Conservation (phyloP, 495 filamentous ascomycete species). For the Chaetomium fimeti region DNA sequence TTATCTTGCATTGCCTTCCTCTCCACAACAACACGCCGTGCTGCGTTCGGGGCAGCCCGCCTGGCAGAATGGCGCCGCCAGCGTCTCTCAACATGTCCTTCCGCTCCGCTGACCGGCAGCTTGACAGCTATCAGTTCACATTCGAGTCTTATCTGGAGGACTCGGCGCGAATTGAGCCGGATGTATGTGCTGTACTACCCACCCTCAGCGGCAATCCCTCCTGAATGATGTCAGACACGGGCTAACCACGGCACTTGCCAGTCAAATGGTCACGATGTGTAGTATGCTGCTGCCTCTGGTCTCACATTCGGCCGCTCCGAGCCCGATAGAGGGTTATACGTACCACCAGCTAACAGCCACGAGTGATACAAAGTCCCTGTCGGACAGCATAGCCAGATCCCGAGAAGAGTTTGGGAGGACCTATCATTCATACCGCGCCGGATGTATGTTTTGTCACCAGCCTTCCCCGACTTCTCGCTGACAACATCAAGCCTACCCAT, state of each 20-base stretch:
- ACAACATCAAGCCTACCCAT: slow-evolving; percentile 51
- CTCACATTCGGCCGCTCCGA: neutral
- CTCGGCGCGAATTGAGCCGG: slow-evolving; percentile 31
- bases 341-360: slow-evolving; percentile 8
- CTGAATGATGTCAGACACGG: neutral
- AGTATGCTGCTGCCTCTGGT: slow-evolving; percentile 19
- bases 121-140: slow-evolving; percentile 35
- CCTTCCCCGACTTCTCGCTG: neutral
- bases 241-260: neutral
- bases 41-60: neutral
- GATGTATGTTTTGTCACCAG: slow-evolving; percentile 32
- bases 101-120: slow-evolving; percentile 15
- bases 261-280: slow-evolving; percentile 22
- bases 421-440: slow-evolving; percentile 57
- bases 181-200: slow-evolving; percentile 30
- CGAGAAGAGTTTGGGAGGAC: slow-evolving; percentile 61
- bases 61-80: slow-evolving; percentile 2
- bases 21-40: neutral
- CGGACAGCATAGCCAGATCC: slow-evolving; percentile 47
- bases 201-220: neutral
- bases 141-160: slow-evolving; percentile 37
- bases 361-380: slow-evolving; percentile 40
- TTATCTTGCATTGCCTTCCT: neutral
- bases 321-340: no score
- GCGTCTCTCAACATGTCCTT: slow-evolving; percentile 11